These are phyloP conservation scores for Sordariomycetes sp. DNA, from an alignment of 2,329 filamentous ascomycete species.

Conservation along the genomic window DNA sequence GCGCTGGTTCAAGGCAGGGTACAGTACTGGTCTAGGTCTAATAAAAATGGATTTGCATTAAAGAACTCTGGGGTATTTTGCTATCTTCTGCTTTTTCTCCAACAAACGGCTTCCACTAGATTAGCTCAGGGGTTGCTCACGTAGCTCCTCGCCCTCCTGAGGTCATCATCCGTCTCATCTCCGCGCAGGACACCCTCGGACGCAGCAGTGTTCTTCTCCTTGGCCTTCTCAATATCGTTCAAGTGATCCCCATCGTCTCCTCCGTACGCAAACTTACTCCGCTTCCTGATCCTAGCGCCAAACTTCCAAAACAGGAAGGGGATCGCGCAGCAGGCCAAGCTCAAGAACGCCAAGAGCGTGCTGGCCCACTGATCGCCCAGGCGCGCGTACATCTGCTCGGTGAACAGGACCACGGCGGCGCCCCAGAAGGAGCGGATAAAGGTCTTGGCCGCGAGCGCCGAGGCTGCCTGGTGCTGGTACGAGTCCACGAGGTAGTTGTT, in stretches of 20 bases:
- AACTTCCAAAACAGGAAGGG: constrained; percentile 76
- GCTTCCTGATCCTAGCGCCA: constrained; percentile 59
- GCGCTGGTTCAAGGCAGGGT: too few relatives aligned
- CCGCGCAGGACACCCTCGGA: constrained; percentile 18
- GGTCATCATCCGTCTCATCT: constrained; percentile 23
- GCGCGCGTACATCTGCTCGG: constrained; percentile 67
- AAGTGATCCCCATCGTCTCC: constrained; percentile 32
- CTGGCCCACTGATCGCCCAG: constrained; percentile 71
- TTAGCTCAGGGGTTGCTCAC: constrained; percentile 34
- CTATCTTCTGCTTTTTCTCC: too few relatives aligned
- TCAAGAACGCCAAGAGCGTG: constrained; percentile 62
- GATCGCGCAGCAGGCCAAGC: constrained; percentile 69
- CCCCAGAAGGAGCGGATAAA: constrained; percentile 76
- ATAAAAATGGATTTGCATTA: too few relatives aligned
- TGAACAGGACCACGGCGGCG: constrained; percentile 69
- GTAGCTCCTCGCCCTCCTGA: constrained; percentile 34
- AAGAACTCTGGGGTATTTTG: too few relatives aligned
- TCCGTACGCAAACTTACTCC: constrained; percentile 66
- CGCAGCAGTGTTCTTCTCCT: constrained; percentile 9
- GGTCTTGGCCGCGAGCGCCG: constrained; percentile 73
- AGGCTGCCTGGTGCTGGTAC: constrained; percentile 66
- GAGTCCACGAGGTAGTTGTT: constrained; percentile 64
- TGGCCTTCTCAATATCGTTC: constrained; percentile 28
- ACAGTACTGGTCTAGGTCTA: background rate
- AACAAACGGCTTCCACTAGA: too few relatives aligned